phyloP scores from a whole-genome alignment of 1,284 basidiomycete genomes.

The Marasmius oreades region DNA sequence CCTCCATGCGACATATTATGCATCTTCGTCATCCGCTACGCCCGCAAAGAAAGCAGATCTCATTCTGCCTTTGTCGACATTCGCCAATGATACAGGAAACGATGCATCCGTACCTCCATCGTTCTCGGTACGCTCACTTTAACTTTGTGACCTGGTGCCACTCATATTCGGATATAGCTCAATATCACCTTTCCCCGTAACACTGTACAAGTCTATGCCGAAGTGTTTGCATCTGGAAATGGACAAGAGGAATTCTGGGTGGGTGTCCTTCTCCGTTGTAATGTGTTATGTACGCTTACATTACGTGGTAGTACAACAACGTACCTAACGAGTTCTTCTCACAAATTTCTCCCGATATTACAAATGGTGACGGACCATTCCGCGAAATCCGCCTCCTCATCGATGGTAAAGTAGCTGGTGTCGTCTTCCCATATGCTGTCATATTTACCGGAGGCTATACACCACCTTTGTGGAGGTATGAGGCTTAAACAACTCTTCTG shows the following conservation, averaged over 20 bases:
- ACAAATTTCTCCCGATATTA: conserved; percentile 50
- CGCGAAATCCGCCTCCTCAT: conserved; percentile 77
- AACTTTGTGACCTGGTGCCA: not conserved
- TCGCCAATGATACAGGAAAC: conserved; percentile 58
- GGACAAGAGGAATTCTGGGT: conserved; percentile 79
- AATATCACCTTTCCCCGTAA: conserved; percentile 69
- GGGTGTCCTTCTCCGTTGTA: conserved; percentile 14
- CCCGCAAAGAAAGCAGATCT: conserved; percentile 57
- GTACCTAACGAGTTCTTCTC: conserved; percentile 56
- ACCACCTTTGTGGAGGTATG: conserved; percentile 67
- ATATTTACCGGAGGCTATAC: conserved; percentile 81
- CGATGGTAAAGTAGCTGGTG: conserved; percentile 71
- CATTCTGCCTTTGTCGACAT: conserved; percentile 67
- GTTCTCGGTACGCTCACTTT: conserved; percentile 52
- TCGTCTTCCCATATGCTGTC: conserved; percentile 73
- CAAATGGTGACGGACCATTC: conserved; percentile 66
- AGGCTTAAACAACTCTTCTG: not conserved
- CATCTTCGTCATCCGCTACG: conserved; percentile 51
- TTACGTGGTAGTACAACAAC: conserved; percentile 61
- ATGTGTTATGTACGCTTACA: conserved; percentile 9
- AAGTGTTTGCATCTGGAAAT: conserved; percentile 72
- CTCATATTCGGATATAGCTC: conserved; percentile 36
- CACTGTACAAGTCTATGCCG: conserved; percentile 65
- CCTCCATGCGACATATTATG: conserved; percentile 67
- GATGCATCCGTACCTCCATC: conserved; percentile 70